These are phyloP conservation scores for Davidsoniella virescens DNA, from an alignment of 2,329 filamentous ascomycete genomes.

Conservation along the genomic window DNA sequence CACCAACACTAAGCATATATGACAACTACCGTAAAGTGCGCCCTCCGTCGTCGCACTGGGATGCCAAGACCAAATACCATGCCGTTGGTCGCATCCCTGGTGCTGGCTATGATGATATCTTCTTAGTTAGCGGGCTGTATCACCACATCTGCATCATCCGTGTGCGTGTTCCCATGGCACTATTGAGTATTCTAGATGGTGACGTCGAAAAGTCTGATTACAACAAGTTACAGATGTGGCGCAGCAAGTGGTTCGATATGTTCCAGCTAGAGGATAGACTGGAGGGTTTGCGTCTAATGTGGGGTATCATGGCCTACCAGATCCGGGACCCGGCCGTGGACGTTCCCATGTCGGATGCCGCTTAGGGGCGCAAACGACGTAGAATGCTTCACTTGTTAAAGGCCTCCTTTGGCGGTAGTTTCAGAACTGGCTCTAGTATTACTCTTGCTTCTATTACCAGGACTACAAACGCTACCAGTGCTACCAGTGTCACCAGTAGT, in stretches of 20 bases:
- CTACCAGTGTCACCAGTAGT: no score
- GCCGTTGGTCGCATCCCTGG: conserved; percentile 36
- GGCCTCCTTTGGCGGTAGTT: not conserved
- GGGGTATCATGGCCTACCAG: conserved; percentile 43
- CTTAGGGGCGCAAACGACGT: conserved; percentile 1
- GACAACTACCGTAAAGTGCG: conserved; percentile 48
- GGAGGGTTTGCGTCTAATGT: conserved; percentile 39
- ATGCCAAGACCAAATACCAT: conserved; percentile 40
- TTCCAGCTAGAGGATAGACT: conserved; percentile 38
- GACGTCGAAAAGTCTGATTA: conserved; percentile 28
- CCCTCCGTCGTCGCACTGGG: conserved; percentile 41
- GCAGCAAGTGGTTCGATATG: conserved; percentile 46
- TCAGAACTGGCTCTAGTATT: not conserved
- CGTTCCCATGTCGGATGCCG: conserved; percentile 4
- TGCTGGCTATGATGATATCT: conserved; percentile 41
- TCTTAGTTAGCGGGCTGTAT: conserved; percentile 43
- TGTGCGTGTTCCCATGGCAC: conserved; percentile 37
- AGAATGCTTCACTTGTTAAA: not conserved
- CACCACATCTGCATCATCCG: conserved; percentile 44
- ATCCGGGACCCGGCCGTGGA: conserved; percentile 29
- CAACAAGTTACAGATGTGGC: conserved; percentile 37
- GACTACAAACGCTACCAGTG: no score
- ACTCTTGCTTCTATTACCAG: no score
- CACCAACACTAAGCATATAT: conserved; percentile 35
- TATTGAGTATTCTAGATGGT: conserved; percentile 38